Evolutionary conservation across 2,329 filamentous ascomycete species (phyloP).

Genomic region (Scortechinia acanthostroma): DNA sequence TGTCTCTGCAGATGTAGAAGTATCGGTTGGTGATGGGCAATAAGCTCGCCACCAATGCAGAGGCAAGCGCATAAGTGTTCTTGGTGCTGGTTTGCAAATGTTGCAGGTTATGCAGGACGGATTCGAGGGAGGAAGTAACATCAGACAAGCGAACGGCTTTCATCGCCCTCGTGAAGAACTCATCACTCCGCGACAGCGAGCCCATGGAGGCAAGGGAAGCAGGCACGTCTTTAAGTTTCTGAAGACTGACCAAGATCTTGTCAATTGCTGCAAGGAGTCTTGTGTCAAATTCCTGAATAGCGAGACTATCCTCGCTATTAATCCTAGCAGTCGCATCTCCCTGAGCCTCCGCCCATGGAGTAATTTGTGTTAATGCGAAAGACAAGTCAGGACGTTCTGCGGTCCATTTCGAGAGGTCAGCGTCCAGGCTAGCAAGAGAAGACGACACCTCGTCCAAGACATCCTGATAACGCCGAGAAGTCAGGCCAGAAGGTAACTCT

Average conservation of each 20-base stretch:
- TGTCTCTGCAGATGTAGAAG: constrained; percentile 45
- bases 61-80: constrained; percentile 31
- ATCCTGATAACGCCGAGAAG: neutral
- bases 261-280: neutral
- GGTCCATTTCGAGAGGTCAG: constrained; percentile 18
- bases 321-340: neutral
- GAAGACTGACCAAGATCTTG: constrained; percentile 1
- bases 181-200: neutral
- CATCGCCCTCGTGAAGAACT: constrained; percentile 21
- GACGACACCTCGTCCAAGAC: constrained; percentile 5
- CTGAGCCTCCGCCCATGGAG: constrained; percentile 24
- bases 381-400: constrained; percentile 27
- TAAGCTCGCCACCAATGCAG: constrained; percentile 51
- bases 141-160: constrained; percentile 51
- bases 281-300: constrained; percentile 10
- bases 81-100: constrained; percentile 29
- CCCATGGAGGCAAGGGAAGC: neutral
- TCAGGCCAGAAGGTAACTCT: neutral
- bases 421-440: constrained; percentile 15
- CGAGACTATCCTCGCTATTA: constrained; percentile 5
- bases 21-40: constrained; percentile 74
- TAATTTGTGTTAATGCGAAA: constrained; percentile 33
- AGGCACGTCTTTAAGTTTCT: neutral
- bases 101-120: constrained; percentile 20
- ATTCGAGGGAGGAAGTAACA: constrained; percentile 38